Base-by-base conservation (phyloP, 108 stramenopile species). In the Poteriospumella lacustris region DNA sequence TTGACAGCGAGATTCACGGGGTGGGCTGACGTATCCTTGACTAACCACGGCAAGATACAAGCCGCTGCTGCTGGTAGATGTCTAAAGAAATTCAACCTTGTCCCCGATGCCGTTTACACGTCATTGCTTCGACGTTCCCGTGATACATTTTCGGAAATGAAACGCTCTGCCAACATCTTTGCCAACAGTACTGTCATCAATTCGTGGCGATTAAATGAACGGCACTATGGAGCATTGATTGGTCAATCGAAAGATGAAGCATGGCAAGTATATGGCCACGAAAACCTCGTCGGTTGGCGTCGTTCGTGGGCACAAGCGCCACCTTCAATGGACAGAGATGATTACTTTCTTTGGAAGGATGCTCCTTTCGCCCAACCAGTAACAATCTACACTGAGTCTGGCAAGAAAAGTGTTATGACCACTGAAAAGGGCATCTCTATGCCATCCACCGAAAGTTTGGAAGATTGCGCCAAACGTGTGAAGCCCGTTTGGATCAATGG, bases 161-260 rank as follows among this genome's bases (percentile, higher is more conserved):
- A n/a, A n/a, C n/a, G n/a, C n/a, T n/a, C n/a, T n/a, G 47, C 19
- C 19, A 52, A 52, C 19, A 19, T 52, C 47, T 52, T 52, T 52
- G 15, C 15, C 19, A 19, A 15, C 19, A 9, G 15, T 52, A 52
- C 47, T 52, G n/a, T n/a, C n/a, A 52, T 52, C 15, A 52, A 19
- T 19, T 15, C 47, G 9, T 77, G 78, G 81, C 42, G 83, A 38
- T 47, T 86, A 42, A 86, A 86, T 75, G 86, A 86, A 58, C 47
- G 86, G 42, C 86, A 86, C 42, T 86, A 86, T 58, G 86, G 86
- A 39, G 78, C 58, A 2, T 58, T 86, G 15, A 81, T 84, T 68
- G 86, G 86, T 29, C 0, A 31, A 28, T 40, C 39, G 19, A 82
- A 83, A 43, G 68, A 81, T 39, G 75, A 86, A 41, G 83, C 73